phyloP scores from a whole-genome alignment of 192 early-diverging fungal genomes.

The Phycomyces nitens region DNA sequence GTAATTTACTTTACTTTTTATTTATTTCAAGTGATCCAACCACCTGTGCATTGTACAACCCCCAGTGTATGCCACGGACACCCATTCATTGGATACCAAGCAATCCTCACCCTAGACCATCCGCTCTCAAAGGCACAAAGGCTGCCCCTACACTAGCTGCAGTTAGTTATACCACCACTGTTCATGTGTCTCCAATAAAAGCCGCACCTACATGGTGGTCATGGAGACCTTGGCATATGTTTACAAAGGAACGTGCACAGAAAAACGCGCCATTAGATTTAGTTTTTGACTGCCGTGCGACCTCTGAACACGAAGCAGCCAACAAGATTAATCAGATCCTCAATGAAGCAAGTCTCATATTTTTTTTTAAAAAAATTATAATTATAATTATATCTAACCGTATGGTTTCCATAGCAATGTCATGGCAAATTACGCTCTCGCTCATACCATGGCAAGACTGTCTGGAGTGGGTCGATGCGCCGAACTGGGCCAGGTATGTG shows the following conservation, averaged over 20 bases:
- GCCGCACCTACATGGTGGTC: neutral
- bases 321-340: slow-evolving; percentile 28
- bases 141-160: neutral
- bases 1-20: neutral
- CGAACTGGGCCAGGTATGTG: neutral
- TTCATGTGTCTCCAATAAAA: too few species aligned
- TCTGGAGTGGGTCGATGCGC: slow-evolving; percentile 20
- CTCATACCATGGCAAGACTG: slow-evolving; percentile 18
- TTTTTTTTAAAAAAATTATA: too few species aligned
- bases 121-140: neutral
- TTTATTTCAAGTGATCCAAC: neutral
- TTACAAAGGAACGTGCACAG: neutral
- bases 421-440: slow-evolving; percentile 21
- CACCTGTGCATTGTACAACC: neutral
- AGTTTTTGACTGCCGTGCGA: slow-evolving; percentile 13
- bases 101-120: neutral
- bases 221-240: neutral
- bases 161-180: neutral
- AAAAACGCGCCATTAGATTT: neutral
- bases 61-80: neutral
- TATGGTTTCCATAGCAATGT: too few species aligned
- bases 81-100: neutral
- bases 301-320: slow-evolving; percentile 20
- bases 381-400: too few species aligned
- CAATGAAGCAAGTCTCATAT: slow-evolving; percentile 11